phyloP scores from a whole-genome alignment of 768 basidiomycete species.

The Kwoniella sp. region DNA sequence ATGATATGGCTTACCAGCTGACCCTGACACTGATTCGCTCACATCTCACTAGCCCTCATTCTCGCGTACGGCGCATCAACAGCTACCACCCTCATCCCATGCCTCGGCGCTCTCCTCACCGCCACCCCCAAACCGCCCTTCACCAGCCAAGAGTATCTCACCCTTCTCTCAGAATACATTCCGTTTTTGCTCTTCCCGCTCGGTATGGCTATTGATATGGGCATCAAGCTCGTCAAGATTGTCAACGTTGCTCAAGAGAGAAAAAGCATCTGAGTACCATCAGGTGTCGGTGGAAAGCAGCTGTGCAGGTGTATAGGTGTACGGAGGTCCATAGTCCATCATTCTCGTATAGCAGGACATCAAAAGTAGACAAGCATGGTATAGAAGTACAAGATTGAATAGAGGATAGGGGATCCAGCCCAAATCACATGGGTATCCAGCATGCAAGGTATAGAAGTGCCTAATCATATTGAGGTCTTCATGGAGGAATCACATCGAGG shows the following conservation, averaged over 20 bases:
- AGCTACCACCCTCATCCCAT: constrained; percentile 74
- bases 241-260: constrained; percentile 28
- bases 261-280: constrained; percentile 25
- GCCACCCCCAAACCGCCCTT: constrained; percentile 61
- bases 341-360: not conserved
- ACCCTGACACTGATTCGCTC: not conserved
- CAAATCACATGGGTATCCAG: not conserved
- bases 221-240: constrained; percentile 34
- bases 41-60: constrained; percentile 62
- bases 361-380: no score
- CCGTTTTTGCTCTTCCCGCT: constrained; percentile 76
- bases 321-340: not conserved
- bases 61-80: constrained; percentile 77
- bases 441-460: not conserved
- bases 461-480: no score
- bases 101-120: constrained; percentile 65
- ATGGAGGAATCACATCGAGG: no score
- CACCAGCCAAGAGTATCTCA: constrained; percentile 61
- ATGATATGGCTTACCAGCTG: not conserved
- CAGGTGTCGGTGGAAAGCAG: no score
- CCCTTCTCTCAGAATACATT: constrained; percentile 71
- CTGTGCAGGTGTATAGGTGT: constrained; percentile 12
- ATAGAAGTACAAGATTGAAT: not conserved
- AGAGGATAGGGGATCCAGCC: no score
- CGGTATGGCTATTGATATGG: constrained; percentile 75